Conservation (phyloP, 2,329 filamentous ascomycete species). For the Plenodomus lindquistii region DNA sequence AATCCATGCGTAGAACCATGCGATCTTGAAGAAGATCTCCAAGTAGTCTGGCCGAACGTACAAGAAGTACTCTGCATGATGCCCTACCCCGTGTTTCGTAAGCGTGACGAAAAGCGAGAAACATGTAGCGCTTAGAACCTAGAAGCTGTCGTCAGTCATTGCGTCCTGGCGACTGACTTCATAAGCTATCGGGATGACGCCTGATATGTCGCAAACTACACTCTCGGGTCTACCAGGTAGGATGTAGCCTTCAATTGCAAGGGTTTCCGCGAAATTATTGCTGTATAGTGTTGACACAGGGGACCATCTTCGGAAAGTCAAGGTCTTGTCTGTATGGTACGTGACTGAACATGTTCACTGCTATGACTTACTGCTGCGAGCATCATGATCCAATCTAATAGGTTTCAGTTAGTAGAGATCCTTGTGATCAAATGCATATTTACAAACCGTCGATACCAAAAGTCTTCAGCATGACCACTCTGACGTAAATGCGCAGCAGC, state of each 20-base stretch:
- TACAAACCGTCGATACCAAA: slow-evolving; percentile 26
- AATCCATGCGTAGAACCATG: slow-evolving; percentile 52
- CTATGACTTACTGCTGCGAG: slow-evolving; percentile 22
- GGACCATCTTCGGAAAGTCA: no score
- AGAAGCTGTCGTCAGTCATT: no score
- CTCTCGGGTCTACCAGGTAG: no score
- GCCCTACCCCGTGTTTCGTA: slow-evolving; percentile 50
- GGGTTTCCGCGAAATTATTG: no score
- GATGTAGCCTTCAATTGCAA: no score
- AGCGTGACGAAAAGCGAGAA: slow-evolving; percentile 21
- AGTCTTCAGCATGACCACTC: slow-evolving; percentile 25
- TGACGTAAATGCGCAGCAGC: slow-evolving; percentile 23
- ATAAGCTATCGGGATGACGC: no score
- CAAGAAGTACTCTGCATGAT: slow-evolving; percentile 44
- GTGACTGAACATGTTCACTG: no score
- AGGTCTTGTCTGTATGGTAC: no score
- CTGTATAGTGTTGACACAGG: no score
- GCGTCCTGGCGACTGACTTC: no score
- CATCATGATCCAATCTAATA: slow-evolving; percentile 45
- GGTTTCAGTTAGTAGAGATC: slow-evolving; percentile 5
- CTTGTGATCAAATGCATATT: neutral
- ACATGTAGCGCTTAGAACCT: slow-evolving; percentile 20
- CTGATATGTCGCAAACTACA: no score
- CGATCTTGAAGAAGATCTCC: slow-evolving; percentile 44
- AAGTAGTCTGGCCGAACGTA: slow-evolving; percentile 35